These are phyloP conservation scores for Escovopsis sp. DNA, from an alignment of 2,329 filamentous ascomycete genomes.

Conservation along the genomic window DNA sequence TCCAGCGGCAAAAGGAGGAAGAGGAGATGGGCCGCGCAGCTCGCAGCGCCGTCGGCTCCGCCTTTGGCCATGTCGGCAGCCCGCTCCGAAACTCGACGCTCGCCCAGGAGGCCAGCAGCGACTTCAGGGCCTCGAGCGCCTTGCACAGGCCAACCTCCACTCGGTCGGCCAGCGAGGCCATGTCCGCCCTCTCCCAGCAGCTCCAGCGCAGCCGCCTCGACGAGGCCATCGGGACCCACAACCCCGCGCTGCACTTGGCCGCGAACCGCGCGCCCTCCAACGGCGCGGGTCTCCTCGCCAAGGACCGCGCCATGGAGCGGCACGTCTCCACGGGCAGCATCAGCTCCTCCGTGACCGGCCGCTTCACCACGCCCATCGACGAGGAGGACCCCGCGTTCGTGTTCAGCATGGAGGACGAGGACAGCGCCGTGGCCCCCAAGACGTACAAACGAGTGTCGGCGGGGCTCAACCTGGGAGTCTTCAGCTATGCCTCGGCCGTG, in stretches of 20 bases:
- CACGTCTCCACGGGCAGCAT: slow-evolving; percentile 47
- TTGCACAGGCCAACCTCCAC: slow-evolving; percentile 21
- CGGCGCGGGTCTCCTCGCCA: slow-evolving; percentile 24
- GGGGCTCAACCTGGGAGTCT: slow-evolving; percentile 23
- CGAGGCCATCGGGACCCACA: slow-evolving; percentile 29
- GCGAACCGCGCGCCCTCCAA: slow-evolving; percentile 27
- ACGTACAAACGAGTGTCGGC: slow-evolving; percentile 35
- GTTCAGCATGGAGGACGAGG: slow-evolving; percentile 51
- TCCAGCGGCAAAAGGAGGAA: slow-evolving; percentile 45
- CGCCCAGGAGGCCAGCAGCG: slow-evolving; percentile 32
- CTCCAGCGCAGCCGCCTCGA: slow-evolving; percentile 44
- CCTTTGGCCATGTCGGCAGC: slow-evolving; percentile 51
- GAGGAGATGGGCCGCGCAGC: slow-evolving; percentile 30
- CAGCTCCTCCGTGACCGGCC: slow-evolving; percentile 36
- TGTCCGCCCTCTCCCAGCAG: slow-evolving; percentile 47
- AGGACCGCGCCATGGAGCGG: slow-evolving; percentile 34
- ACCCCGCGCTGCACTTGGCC: slow-evolving; percentile 37
- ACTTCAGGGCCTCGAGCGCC: slow-evolving; percentile 20
- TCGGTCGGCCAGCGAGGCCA: slow-evolving; percentile 33
- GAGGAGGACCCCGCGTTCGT: slow-evolving; percentile 51
- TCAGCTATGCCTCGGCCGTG: slow-evolving; percentile 26
- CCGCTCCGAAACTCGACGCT: slow-evolving; percentile 49
- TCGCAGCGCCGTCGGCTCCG: slow-evolving; percentile 28
- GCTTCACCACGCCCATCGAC: slow-evolving; percentile 50
- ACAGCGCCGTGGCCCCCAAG: slow-evolving; percentile 32